Conservation (phyloP, 2,329 filamentous ascomycete species). For the Decorospora gaudefroyi region DNA sequence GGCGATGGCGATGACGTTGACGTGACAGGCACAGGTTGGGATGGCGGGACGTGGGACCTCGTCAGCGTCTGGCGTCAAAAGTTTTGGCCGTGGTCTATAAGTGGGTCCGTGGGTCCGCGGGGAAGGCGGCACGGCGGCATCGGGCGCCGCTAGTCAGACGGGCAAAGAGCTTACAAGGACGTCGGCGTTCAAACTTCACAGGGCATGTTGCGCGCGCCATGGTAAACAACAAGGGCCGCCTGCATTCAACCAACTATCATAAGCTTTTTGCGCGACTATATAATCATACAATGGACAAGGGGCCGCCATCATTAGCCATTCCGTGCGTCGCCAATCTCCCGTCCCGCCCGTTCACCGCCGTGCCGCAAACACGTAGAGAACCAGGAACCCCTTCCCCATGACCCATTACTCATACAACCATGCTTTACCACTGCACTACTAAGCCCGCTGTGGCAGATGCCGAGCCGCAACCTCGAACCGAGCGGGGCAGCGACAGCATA, state of each 20-base stretch:
- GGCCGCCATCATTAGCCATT: constrained; percentile 37
- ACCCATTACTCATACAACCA: constrained; percentile 40
- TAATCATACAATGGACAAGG: constrained; percentile 47
- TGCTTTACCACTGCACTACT: constrained; percentile 18
- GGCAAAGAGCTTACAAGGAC: constrained; percentile 40
- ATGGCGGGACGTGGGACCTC: constrained; percentile 9
- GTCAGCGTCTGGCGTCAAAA: constrained; percentile 11
- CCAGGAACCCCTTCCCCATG: constrained; percentile 26
- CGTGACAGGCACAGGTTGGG: constrained; percentile 26
- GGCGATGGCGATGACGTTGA: constrained; percentile 21
- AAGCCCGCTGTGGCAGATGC: constrained; percentile 9
- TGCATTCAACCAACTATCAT: constrained; percentile 35
- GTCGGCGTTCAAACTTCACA: constrained; percentile 27
- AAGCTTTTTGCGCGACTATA: constrained; percentile 38
- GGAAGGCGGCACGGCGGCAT: constrained; percentile 17
- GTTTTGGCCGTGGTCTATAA: constrained; percentile 15
- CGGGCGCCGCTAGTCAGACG: constrained; percentile 20
- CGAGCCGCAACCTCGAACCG: not conserved
- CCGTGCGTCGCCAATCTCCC: constrained; percentile 11
- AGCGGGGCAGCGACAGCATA: constrained; percentile 24
- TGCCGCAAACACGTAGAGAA: constrained; percentile 16
- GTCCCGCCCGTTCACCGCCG: constrained; percentile 10
- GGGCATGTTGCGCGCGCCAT: not conserved
- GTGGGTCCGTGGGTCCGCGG: constrained; percentile 18
- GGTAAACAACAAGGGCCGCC: constrained; percentile 26